A percentile compares a stretch with the other conserved stretches of the same genome.
phyloP scores from a whole-genome alignment of 208 protist genomes.

The Crithidia brevicula region DNA sequence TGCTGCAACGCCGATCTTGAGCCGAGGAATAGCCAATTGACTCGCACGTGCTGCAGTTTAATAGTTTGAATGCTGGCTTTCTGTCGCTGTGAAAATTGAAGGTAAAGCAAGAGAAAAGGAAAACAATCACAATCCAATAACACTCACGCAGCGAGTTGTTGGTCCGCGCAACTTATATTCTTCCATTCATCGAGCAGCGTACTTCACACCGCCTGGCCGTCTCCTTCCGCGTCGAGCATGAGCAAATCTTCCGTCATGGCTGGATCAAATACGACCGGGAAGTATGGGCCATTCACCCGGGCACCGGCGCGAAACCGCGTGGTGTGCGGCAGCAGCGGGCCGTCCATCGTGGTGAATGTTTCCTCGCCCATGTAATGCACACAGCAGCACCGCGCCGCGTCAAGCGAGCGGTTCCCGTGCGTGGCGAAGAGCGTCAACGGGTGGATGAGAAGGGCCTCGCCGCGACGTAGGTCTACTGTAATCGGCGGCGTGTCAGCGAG shows the following conservation, averaged over 20 bases:
- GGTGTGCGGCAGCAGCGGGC: slow-evolving; percentile 76
- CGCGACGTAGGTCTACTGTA: slow-evolving; percentile 74
- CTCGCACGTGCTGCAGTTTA: too few relatives aligned
- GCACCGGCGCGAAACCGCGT: slow-evolving; percentile 70
- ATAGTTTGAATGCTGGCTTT: too few relatives aligned
- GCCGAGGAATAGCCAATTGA: too few relatives aligned
- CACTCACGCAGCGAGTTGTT: too few relatives aligned
- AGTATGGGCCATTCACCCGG: slow-evolving; percentile 67
- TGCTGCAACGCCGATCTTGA: too few relatives aligned
- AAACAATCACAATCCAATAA: too few relatives aligned
- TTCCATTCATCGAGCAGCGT: background rate
- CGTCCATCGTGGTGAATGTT: slow-evolving; percentile 54
- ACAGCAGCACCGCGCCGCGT: slow-evolving; percentile 55
- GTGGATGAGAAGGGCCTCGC: slow-evolving; percentile 83
- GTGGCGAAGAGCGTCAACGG: slow-evolving; percentile 80
- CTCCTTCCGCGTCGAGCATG: slow-evolving; percentile 33
- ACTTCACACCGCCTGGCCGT: background rate
- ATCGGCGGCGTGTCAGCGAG: slow-evolving; percentile 83
- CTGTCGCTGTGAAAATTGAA: too few relatives aligned
- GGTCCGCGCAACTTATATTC: too few relatives aligned
- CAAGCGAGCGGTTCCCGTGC: slow-evolving; percentile 79
- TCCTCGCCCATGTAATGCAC: slow-evolving; percentile 82
- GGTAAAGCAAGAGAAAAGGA: too few relatives aligned
- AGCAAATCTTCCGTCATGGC: slow-evolving; percentile 74
- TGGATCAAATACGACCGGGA: slow-evolving; percentile 85